phyloP scores from a whole-genome alignment of 2,329 filamentous ascomycete genomes.

The Aspergillus costaricaensis region DNA sequence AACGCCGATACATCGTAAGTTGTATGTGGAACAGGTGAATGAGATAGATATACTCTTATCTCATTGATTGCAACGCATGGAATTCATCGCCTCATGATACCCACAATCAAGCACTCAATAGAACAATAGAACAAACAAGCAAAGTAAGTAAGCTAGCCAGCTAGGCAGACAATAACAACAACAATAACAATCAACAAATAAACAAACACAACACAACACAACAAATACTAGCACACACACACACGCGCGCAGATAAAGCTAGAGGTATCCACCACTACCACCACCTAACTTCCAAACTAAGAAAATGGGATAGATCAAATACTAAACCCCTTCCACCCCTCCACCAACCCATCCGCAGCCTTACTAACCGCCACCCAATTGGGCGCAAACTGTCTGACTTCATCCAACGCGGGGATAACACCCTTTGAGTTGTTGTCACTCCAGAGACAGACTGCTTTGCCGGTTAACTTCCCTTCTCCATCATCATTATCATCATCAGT shows the following conservation, averaged over 20 bases:
- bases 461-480: conserved; percentile 52
- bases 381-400: conserved; percentile 74
- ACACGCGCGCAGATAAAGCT: neutral
- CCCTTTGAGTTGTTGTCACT: conserved; percentile 75
- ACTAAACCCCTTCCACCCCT: conserved; percentile 71
- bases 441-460: conserved; percentile 78
- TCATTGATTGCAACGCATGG: no score
- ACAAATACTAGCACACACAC: conserved; percentile 38
- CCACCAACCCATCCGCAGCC: conserved; percentile 73
- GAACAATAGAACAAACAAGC: no score
- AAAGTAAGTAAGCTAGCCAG: no score
- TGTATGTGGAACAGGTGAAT: no score
- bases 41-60: no score
- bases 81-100: no score
- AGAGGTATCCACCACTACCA: neutral
- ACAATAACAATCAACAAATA: neutral
- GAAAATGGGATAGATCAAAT: conserved; percentile 28
- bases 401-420: conserved; percentile 79
- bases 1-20: no score
- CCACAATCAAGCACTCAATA: no score
- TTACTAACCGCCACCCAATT: conserved; percentile 79
- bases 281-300: no score
- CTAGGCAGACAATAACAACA: neutral
- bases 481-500: conserved; percentile 28
- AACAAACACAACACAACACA: neutral